Percentiles rank a stretch among this genome's conserved stretches.
phyloP scores from a whole-genome alignment of 306 rosid species.

The Gillenia trifoliata region DNA sequence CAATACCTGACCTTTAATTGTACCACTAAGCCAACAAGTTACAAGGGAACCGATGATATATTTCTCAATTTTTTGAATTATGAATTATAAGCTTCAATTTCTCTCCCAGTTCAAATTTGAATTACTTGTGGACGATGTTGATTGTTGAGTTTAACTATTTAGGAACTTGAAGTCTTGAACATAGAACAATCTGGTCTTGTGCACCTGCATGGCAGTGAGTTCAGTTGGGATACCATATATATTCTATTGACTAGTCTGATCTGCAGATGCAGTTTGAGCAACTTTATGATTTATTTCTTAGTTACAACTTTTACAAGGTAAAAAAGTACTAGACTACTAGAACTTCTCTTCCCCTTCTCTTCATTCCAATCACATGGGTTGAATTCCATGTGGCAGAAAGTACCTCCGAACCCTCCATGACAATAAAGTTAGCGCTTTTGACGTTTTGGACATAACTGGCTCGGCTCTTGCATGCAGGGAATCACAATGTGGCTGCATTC shows the following conservation, averaged over 20 bases:
- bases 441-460: conserved; percentile 59
- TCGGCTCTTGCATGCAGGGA: conserved; percentile 43
- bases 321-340: not conserved
- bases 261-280: not conserved
- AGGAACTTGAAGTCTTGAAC: conserved; percentile 23
- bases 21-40: not conserved
- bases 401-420: conserved; percentile 26
- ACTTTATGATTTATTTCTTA: not conserved
- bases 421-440: conserved; percentile 28
- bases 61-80: not conserved
- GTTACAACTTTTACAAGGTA: conserved; percentile 11
- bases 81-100: not conserved
- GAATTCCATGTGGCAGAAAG: conserved; percentile 32
- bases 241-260: not conserved
- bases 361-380: conserved; percentile 25
- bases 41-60: not conserved
- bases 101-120: not conserved
- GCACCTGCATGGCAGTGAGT: conserved; percentile 18
- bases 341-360: not conserved
- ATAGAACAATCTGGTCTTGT: conserved; percentile 9
- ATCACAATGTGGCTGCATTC: conserved; percentile 59
- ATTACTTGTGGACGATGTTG: not conserved
- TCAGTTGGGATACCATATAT: conserved; percentile 1
- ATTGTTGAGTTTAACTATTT: not conserved
- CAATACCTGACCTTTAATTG: not conserved